A percentile compares a stretch with the other conserved stretches of the same genome.
phyloP scores from a whole-genome alignment of 2,329 filamentous ascomycete species.

The Tolypocladium ovalisporum region DNA sequence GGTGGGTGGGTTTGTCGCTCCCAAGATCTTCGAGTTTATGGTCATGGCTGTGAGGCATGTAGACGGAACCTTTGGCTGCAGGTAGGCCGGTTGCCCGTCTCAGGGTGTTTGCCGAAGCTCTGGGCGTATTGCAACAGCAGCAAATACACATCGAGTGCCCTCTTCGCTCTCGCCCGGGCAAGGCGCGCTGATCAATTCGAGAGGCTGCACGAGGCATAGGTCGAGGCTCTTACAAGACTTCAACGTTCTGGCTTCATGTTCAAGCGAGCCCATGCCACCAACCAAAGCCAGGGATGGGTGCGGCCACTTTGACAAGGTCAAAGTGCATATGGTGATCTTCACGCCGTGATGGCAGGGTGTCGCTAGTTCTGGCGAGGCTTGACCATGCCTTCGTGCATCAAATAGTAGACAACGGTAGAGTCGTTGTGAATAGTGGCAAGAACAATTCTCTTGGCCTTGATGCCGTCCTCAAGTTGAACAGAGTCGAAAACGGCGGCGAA shows the following conservation, averaged over 20 bases:
- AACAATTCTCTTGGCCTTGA: conserved; percentile 57
- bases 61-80: conserved; percentile 63
- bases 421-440: conserved; percentile 68
- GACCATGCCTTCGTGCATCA: conserved; percentile 77
- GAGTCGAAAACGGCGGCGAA: conserved; percentile 64
- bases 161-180: conserved; percentile 13
- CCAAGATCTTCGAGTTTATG: not conserved
- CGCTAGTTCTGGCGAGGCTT: conserved; percentile 72
- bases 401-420: conserved; percentile 75
- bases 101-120: conserved; percentile 54
- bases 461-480: conserved; percentile 29
- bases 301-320: conserved; percentile 60
- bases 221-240: not conserved
- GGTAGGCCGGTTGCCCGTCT: conserved; percentile 68
- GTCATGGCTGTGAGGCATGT: conserved; percentile 12
- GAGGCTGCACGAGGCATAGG: not conserved
- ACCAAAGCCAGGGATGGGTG: conserved; percentile 57
- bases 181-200: not conserved
- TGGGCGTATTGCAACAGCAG: conserved; percentile 53
- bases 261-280: conserved; percentile 62
- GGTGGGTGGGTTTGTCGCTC: conserved; percentile 12
- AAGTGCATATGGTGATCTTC: conserved; percentile 66
- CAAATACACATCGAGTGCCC: conserved; percentile 58
- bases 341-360: conserved; percentile 25
- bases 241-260: conserved; percentile 54